Percentiles rank a stretch among this genome's conserved stretches.
These are phyloP conservation scores for Suillus occidentalis DNA, from an alignment of 768 basidiomycete genomes.

Conservation along the genomic window DNA sequence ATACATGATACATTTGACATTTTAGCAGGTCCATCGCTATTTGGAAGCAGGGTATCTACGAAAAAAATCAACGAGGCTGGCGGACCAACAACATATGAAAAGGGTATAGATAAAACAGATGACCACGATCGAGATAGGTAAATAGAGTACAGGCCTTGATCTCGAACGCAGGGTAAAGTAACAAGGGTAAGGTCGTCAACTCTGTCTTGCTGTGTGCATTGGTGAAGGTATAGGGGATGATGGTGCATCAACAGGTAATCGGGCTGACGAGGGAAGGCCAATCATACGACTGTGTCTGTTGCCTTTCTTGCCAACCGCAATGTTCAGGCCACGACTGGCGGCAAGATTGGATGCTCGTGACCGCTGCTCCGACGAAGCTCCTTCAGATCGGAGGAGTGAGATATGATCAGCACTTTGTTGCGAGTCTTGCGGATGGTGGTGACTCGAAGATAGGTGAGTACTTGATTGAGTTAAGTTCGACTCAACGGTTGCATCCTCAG, in stretches of 20 bases:
- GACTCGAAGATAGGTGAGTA: constrained; percentile 34
- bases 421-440: constrained; percentile 40
- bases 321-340: constrained; percentile 69
- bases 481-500: constrained; percentile 55
- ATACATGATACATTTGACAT: background rate
- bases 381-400: constrained; percentile 20
- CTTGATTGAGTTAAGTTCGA: constrained; percentile 43
- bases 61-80: constrained; percentile 11
- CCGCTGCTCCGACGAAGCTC: constrained; percentile 35
- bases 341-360: constrained; percentile 62
- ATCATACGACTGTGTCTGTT: constrained; percentile 66
- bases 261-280: constrained; percentile 55
- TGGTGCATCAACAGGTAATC: constrained; percentile 19
- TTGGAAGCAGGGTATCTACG: constrained; percentile 20
- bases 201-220: constrained; percentile 26
- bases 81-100: constrained; percentile 9
- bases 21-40: constrained; percentile 1
- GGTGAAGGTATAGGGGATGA: constrained; percentile 19
- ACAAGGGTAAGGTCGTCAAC: constrained; percentile 12
- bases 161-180: background rate
- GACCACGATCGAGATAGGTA: constrained; percentile 15
- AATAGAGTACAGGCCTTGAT: constrained; percentile 3
- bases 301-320: constrained; percentile 55
- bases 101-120: constrained; percentile 30
- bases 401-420: constrained; percentile 15